Percentiles rank a stretch among this genome's conserved stretches.
Conservation (phyloP, 495 filamentous ascomycete species). For the Collariella sp. region DNA sequence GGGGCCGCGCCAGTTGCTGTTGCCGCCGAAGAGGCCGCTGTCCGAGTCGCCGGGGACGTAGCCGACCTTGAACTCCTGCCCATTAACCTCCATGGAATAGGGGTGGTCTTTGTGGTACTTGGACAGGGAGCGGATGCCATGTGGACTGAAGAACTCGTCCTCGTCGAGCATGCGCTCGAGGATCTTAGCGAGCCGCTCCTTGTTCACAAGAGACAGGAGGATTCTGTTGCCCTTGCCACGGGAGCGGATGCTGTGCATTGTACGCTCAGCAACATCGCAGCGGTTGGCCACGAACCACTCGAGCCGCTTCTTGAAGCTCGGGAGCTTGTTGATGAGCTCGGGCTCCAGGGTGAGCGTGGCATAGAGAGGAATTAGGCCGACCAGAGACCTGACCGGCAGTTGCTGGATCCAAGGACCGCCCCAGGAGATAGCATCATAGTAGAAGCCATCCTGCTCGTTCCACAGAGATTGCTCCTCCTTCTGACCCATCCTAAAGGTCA, state of each 20-base stretch:
- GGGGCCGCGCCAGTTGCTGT: constrained; percentile 92
- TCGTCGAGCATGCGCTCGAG: constrained; percentile 88
- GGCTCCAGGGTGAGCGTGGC: constrained; percentile 88
- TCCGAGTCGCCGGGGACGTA: constrained; percentile 94
- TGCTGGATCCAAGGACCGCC: constrained; percentile 89
- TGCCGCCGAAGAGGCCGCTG: constrained; percentile 86
- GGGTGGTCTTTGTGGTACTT: constrained; percentile 85
- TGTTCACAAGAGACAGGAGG: constrained; percentile 78
- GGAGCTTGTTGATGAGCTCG: constrained; percentile 83
- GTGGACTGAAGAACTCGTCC: constrained; percentile 80
- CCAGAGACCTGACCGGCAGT: constrained; percentile 81
- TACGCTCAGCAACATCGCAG: constrained; percentile 76
- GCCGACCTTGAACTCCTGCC: constrained; percentile 75
- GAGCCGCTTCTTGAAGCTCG: constrained; percentile 84
- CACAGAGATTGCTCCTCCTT: constrained; percentile 76
- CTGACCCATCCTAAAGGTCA: constrained; percentile 77
- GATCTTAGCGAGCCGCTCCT: constrained; percentile 77
- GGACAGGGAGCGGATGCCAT: constrained; percentile 90
- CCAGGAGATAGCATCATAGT: constrained; percentile 96
- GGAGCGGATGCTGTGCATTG: constrained; percentile 81
- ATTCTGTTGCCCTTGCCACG: constrained; percentile 84
- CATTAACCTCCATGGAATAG: constrained; percentile 93
- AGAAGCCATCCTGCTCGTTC: constrained; percentile 94
- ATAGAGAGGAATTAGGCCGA: constrained; percentile 88
- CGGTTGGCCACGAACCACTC: constrained; percentile 89